Percentiles rank a stretch among this genome's conserved stretches.
These are phyloP conservation scores for Cnidoscolus chayamansa DNA, from an alignment of 441 rosid genomes.

Conservation along the genomic window DNA sequence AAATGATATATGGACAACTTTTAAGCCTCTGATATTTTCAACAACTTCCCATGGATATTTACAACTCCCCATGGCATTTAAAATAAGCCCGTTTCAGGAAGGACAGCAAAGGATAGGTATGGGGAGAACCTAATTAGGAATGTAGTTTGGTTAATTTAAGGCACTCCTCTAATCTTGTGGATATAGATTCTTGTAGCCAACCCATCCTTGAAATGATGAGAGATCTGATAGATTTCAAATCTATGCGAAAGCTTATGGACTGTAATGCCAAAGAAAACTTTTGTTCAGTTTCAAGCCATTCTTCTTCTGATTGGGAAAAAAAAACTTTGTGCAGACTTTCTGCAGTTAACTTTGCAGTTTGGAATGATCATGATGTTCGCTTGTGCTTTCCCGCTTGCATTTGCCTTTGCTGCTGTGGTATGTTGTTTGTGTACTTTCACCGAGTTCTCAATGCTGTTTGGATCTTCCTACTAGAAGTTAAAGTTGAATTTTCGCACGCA, in stretches of 20 bases:
- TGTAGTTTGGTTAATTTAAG: not conserved
- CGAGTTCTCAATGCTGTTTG: conserved; percentile 5
- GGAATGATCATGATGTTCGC: conserved; percentile 99
- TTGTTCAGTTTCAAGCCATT: not conserved
- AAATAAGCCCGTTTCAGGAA: not conserved
- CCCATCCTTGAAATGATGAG: not conserved
- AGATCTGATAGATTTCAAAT: conserved; percentile 9
- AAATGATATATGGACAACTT: not conserved
- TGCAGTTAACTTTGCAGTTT: conserved; percentile 82
- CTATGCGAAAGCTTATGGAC: not conserved
- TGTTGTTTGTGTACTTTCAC: conserved; percentile 17
- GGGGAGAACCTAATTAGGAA: not conserved
- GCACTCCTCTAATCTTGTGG: not conserved
- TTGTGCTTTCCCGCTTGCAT: conserved; percentile 89
- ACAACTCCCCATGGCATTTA: not conserved
- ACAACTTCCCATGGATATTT: not conserved
- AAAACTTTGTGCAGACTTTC: conserved; percentile 48
- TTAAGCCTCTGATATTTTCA: not conserved
- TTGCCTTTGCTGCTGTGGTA: conserved; percentile 77
- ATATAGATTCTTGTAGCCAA: not conserved
- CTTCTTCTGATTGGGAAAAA: conserved; percentile 11
- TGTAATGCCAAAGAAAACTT: not conserved
- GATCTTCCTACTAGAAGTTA: conserved; percentile 6
- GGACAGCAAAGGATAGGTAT: not conserved
- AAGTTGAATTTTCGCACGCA: conserved; percentile 31